Evolutionary conservation across 2,329 filamentous ascomycete species (phyloP), one percentile per base, ranked within the genome.

Genomic region (Saccharata proteae): DNA sequence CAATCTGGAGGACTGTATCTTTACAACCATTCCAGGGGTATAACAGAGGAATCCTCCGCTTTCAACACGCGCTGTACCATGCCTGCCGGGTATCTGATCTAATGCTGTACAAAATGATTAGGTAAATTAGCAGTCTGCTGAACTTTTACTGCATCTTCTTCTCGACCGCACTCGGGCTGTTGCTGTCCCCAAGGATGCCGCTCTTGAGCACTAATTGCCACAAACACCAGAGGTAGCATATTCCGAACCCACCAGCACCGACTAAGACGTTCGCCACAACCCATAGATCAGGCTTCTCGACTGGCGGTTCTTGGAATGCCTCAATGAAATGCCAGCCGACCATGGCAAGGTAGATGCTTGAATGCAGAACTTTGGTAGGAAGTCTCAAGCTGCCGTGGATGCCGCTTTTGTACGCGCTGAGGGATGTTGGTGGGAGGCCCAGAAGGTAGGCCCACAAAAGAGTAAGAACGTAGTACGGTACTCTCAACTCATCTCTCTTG

Each of bases 151-250:
- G 53, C 31, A 43, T 54, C 46, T 62, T 55, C 46, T 62, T 64
- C n/a, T 41, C 20, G 10, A 5, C 20, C 13, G 24, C 7, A 14
- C 8, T 8, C 24, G n/a, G 16, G 9, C 18, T 4, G 11, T 6
- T 5, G 7, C 11, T 16, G 14, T 17, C 22, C 34, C 43, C 43
- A 11, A 55, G 26, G 13, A 62, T 21, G 25, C 70, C 69, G 47
- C 75, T 78, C 44, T 79, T 73, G 12, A 61, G 50, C 3, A 73
- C 46, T 31, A 82, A 51, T 41, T 72, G 78, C 69, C 74, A 79
- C 39, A 90, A 56, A 54, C 86, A 94, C 90, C 90, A 98, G 6
- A 90, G 48, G 53, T 94, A 96, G 55, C 85, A 92, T 19, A 93
- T 59, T 0, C 71, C 71, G 52, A 96, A 98, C 0, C 84, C 90